Base-by-base conservation (phyloP, 2,329 filamentous ascomycete species). In the Trichoderma simmonsii region DNA sequence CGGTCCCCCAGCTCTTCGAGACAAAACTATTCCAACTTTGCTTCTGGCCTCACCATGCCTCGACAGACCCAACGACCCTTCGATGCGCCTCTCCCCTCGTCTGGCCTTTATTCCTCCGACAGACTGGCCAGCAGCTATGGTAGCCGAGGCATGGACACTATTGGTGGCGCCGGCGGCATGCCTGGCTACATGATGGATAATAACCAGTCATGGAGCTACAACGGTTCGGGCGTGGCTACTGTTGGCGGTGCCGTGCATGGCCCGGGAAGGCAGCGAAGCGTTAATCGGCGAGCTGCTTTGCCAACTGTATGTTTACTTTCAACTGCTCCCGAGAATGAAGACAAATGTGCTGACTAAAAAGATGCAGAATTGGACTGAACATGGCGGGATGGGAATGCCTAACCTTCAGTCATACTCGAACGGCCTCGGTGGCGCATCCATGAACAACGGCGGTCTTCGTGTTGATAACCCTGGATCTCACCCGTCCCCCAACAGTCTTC, bases 121-220 rank as follows among this genome's bases (percentile, higher is more conserved):
- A 82, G 92, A 85, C 82, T 90, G 85, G 80, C 85, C 85, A 76
- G 88, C 85, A 78, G 86, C 86, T 84, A 83, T 77, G 89, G 86
- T 71, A 84, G 84, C 67, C 91, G 93, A 74, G 87, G 86, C 72
- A 86, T 89, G 77, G 88, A 85, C 71, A 80, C 81, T 77, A 82
- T 86, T 80, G 76, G 81, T 75, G 75, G 80, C 54, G 73, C 76
- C 75, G 78, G 78, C 43, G 77, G 81, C 72, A 79, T 86, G 78
- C 85, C 84, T 34, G 81, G 81, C 36, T 88, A 87, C 73, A 85
- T 88, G 83, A 78, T 87, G 69, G 85, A 95, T 76, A 93, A 94
- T 78, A 89, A 90, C 79, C 92, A 94, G 78, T 90, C 91, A 24
- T 97, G 94, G 94, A 93, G 91, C 80, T 91, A 93, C 75, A 86